Percentiles rank a stretch among this genome's conserved stretches.
These are phyloP conservation scores for Aeschynomene evenia DNA, from an alignment of 306 rosid genomes.

Conservation along the genomic window DNA sequence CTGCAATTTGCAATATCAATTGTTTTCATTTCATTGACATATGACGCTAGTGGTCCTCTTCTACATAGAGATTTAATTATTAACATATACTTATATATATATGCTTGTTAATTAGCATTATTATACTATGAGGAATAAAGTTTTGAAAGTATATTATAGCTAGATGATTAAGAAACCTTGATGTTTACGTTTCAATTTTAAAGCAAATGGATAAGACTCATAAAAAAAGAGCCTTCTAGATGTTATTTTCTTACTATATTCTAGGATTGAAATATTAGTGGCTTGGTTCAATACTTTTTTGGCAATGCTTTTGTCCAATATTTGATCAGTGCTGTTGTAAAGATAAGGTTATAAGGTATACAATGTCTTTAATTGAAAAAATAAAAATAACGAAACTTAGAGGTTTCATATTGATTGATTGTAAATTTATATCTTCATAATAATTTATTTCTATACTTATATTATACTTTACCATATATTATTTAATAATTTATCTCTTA, in stretches of 20 bases:
- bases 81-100: background rate
- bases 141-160: background rate
- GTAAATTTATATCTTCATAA: no score
- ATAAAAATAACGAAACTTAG: no score
- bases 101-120: background rate
- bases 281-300: background rate
- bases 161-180: background rate
- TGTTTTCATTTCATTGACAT: slow-evolving; percentile 3
- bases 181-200: slow-evolving; percentile 29
- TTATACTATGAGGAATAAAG: background rate
- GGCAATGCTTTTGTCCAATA: no score
- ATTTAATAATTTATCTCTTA: no score
- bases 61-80: background rate
- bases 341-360: background rate
- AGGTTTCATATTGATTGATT: no score
- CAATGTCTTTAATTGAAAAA: no score
- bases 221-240: background rate
- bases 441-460: no score
- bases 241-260: background rate
- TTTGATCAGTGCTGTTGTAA: background rate
- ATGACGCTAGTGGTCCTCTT: slow-evolving; percentile 28
- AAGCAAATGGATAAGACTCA: slow-evolving; percentile 12
- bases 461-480: no score
- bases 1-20: background rate
- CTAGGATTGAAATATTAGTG: background rate